Evolutionary conservation across 257 asterid species (phyloP).

Genomic region (Cruciata laevipes): DNA sequence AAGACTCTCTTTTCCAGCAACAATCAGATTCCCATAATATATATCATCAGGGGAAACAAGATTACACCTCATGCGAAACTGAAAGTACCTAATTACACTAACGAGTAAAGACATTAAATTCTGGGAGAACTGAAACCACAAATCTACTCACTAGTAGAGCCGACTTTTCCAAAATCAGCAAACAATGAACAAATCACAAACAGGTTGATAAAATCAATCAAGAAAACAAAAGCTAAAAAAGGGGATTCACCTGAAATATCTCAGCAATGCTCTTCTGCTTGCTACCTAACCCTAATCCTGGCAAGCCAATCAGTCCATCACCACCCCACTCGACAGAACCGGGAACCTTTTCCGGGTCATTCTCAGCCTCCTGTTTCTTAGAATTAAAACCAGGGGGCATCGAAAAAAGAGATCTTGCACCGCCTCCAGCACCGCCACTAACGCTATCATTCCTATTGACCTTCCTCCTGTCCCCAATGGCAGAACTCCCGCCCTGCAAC

Average conservation of each 20-base stretch:
- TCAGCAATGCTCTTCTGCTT: slow-evolving; percentile 80
- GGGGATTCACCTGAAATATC: slow-evolving; percentile 58
- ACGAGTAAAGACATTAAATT: no score
- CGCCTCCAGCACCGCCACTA: slow-evolving; percentile 45
- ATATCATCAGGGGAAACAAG: background rate
- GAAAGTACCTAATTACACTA: background rate
- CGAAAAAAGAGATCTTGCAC: slow-evolving; percentile 55
- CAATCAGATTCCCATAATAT: background rate
- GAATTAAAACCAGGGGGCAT: slow-evolving; percentile 67
- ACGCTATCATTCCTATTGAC: slow-evolving; percentile 54
- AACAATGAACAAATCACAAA: background rate
- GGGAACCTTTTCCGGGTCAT: slow-evolving; percentile 43
- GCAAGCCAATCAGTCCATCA: slow-evolving; percentile 91
- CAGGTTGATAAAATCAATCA: background rate
- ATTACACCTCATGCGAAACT: no score
- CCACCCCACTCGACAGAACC: slow-evolving; percentile 77
- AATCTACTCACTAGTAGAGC: background rate
- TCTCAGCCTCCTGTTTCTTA: slow-evolving; percentile 48
- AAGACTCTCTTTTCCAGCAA: background rate
- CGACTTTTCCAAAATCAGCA: background rate
- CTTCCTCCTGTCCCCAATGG: slow-evolving; percentile 92
- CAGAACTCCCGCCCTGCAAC: slow-evolving; percentile 79
- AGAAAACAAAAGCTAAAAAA: background rate
- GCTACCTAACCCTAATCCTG: slow-evolving; percentile 68
- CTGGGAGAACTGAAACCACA: no score